Conservation (phyloP, 805 yeast species). For the Candida gorgasii region DNA sequence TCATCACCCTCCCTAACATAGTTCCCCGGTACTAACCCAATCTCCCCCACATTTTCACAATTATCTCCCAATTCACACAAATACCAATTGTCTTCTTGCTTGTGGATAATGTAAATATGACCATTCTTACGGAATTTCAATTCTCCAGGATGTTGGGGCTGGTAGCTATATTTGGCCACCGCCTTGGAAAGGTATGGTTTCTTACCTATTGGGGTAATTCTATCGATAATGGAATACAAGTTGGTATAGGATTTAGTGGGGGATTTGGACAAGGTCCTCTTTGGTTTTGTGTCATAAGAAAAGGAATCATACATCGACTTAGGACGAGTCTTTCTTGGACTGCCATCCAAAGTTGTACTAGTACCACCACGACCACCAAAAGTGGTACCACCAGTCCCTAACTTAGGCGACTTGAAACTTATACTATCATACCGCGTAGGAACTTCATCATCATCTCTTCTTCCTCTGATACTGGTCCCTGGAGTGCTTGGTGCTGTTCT, state of each 20-base stretch:
- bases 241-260: constrained; percentile 36
- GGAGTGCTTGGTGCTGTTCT: constrained; percentile 22
- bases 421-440: constrained; percentile 39
- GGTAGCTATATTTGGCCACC: constrained; percentile 39
- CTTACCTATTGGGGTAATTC: constrained; percentile 32
- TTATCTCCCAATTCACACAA: constrained; percentile 43
- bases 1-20: constrained; percentile 35
- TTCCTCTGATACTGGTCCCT: too few relatives aligned
- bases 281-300: constrained; percentile 9
- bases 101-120: constrained; percentile 43
- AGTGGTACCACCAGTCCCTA: too few relatives aligned
- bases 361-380: too few relatives aligned
- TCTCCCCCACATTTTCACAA: constrained; percentile 33
- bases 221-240: constrained; percentile 27
- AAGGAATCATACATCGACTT: constrained; percentile 28
- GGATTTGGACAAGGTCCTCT: constrained; percentile 30
- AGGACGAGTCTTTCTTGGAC: constrained; percentile 19
- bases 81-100: constrained; percentile 47
- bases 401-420: constrained; percentile 15
- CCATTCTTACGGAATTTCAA: constrained; percentile 40
- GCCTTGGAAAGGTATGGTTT: constrained; percentile 36
- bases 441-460: constrained; percentile 31
- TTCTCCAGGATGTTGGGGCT: constrained; percentile 44
- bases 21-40: constrained; percentile 47
- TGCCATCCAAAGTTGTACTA: constrained; percentile 10